Conservation (phyloP, 75 land plant genomes). For the Ceratopteris richardii region DNA sequence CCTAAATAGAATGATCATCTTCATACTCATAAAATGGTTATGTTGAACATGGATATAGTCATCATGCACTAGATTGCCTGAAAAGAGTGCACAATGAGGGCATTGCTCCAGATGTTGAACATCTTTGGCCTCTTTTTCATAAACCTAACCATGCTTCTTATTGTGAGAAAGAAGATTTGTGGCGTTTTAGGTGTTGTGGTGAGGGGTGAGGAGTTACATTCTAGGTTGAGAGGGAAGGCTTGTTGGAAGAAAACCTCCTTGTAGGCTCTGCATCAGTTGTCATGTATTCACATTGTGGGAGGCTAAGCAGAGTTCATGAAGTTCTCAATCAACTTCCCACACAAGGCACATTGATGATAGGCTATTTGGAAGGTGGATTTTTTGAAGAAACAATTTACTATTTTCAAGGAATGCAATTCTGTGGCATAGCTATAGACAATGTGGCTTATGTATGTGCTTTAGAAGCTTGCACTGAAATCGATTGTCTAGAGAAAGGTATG, state of each 20-base stretch:
- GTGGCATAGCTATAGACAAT: constrained; percentile 24
- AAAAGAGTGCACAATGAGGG: constrained; percentile 20
- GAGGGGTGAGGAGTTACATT: constrained; percentile 9
- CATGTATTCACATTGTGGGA: constrained; percentile 50
- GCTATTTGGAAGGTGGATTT: constrained; percentile 18
- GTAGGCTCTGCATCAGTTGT: constrained; percentile 49
- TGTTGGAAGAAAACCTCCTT: constrained; percentile 16
- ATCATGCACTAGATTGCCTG: constrained; percentile 26
- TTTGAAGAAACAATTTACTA: constrained; percentile 29
- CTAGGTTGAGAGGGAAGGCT: constrained; percentile 6
- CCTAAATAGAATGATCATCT: too few species aligned
- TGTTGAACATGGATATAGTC: too few species aligned
- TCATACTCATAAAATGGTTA: too few species aligned
- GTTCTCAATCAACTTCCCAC: constrained; percentile 22
- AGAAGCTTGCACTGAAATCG: constrained; percentile 42
- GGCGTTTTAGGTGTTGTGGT: constrained; percentile 2
- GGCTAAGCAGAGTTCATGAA: constrained; percentile 22
- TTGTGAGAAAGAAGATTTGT: constrained; percentile 28
- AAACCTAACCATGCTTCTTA: constrained; percentile 21
- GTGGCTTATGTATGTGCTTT: too few species aligned
- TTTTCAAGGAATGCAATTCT: constrained; percentile 34
- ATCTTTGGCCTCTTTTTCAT: too few species aligned
- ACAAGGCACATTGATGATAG: constrained; percentile 43
- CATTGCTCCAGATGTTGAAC: constrained; percentile 22
- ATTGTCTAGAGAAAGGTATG: constrained; percentile 40